These are phyloP conservation scores for Sequoia sempervirens DNA, from an alignment of 75 land plant genomes.

Conservation along the genomic window DNA sequence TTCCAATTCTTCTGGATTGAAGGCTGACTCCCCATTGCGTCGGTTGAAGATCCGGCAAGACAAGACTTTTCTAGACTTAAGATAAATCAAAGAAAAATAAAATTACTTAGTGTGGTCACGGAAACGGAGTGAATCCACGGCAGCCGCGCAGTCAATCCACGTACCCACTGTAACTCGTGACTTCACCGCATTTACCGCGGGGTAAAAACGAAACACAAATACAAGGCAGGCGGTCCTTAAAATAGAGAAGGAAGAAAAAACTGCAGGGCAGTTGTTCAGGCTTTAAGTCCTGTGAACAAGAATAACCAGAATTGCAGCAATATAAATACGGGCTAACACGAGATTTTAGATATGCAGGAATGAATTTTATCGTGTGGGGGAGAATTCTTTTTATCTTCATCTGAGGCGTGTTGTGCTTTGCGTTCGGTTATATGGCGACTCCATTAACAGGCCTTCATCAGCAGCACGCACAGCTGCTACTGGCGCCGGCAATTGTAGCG, in stretches of 20 bases:
- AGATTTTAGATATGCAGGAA: neutral
- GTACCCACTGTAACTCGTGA: neutral
- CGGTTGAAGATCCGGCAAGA: no score
- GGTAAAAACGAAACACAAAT: neutral
- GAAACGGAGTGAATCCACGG: neutral
- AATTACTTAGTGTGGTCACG: neutral
- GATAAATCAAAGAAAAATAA: no score
- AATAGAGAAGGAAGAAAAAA: neutral
- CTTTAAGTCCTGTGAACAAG: neutral
- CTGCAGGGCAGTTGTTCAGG: neutral
- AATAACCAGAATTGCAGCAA: neutral
- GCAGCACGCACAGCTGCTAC: slow-evolving; percentile 1
- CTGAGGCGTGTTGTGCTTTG: neutral
- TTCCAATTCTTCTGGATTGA: no score
- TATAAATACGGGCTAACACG: neutral
- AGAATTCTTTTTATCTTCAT: neutral
- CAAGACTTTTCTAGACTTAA: no score
- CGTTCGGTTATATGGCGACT: slow-evolving; percentile 23
- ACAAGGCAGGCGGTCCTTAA: neutral
- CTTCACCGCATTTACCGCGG: neutral
- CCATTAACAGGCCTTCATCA: slow-evolving; percentile 14
- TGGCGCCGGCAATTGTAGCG: slow-evolving; percentile 1
- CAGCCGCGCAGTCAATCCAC: neutral
- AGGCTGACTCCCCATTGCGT: no score
- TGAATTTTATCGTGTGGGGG: neutral